Evolutionary conservation across 768 basidiomycete genomes (phyloP), one percentile per base, ranked within the genome.

Genomic region (Trametes cubensis): DNA sequence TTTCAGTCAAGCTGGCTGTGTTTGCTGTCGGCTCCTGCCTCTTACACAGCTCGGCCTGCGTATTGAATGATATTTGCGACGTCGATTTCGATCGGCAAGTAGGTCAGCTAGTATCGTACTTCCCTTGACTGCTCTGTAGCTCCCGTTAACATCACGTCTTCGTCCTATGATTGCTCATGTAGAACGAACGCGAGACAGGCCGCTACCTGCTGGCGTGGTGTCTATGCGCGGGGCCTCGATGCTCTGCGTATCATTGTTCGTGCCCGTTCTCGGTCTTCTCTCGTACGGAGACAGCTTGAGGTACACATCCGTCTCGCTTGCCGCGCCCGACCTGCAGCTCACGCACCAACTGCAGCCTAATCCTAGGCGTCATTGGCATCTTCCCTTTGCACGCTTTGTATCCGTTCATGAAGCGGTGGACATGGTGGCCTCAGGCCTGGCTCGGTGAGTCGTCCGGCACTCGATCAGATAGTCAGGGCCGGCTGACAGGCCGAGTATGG

Each of bases 381-480:
- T 63, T 67, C 55, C 62, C 66, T 13, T 48, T 67, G 14, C 63
- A 66, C 18, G 63, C 64, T 6, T 34, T 69, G 18, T 83, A 82
- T 68, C 85, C 85, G 14, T 74, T 85, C 6, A 73, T 85, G 55
- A 86, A 86, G 66, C 77, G 84, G 6, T 70, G 80, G 41, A 85
- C 84, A 0, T 72, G 84, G 63, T 86, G 84, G 84, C 85, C 85
- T 0, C 85, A 86, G 66, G 83, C 83, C 0, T 85, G 82, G 83
- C 79, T 86, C 1, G 84, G 84, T 68, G n/a, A 28, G 61, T 21
- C 44, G 11, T n/a, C 25, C n/a, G 15, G 20, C 2, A 13, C 13
- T 11, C 5, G 14, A 2, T 2, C 21, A 28, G 20, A 40, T 45
- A 23, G 25, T 6, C 28, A n/a, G 4, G 11, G n/a, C n/a, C n/a